phyloP scores from a whole-genome alignment of 2,329 filamentous ascomycete species.

The Phyllachora maydis region DNA sequence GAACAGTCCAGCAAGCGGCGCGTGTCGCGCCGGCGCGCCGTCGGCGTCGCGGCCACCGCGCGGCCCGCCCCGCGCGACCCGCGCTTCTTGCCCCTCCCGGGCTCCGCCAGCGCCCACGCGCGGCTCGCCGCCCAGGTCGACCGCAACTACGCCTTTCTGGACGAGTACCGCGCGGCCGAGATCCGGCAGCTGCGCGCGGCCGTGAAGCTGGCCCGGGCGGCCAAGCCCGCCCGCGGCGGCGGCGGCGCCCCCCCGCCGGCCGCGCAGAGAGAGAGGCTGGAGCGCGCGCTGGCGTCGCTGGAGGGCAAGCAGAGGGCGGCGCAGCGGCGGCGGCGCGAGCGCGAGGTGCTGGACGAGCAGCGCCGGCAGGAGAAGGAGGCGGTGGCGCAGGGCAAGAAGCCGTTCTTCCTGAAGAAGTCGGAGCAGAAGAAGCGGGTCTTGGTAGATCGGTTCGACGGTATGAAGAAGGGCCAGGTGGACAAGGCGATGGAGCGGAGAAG shows the following conservation, averaged over 20 bases:
- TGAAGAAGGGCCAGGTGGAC: conserved; percentile 74
- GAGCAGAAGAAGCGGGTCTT: conserved; percentile 79
- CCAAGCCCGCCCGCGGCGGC: too few species aligned
- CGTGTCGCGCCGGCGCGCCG: conserved; percentile 63
- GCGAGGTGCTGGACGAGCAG: conserved; percentile 53
- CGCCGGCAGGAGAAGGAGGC: conserved; percentile 65
- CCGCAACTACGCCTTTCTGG: conserved; percentile 74
- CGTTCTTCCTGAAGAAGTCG: conserved; percentile 81
- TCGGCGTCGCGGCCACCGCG: conserved; percentile 41
- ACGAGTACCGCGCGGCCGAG: conserved; percentile 71
- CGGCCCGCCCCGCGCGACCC: conserved; percentile 56
- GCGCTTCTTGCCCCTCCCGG: conserved; percentile 55
- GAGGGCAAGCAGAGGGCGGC: conserved; percentile 57
- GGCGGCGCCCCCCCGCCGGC: too few species aligned
- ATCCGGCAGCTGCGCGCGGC: conserved; percentile 51
- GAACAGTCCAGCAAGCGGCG: conserved; percentile 66
- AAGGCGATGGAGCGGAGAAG: conserved; percentile 67
- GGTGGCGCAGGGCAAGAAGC: conserved; percentile 73
- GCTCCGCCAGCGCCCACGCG: conserved; percentile 20
- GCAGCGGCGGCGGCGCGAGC: conserved; percentile 46
- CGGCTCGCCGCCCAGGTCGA: conserved; percentile 34
- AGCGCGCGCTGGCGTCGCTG: conserved; percentile 56
- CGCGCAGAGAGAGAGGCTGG: conserved; percentile 45
- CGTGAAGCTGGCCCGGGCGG: conserved; percentile 45
- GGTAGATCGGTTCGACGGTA: conserved; percentile 55